Conservation (phyloP, 805 yeast genomes). For the Pichia deserticola region DNA sequence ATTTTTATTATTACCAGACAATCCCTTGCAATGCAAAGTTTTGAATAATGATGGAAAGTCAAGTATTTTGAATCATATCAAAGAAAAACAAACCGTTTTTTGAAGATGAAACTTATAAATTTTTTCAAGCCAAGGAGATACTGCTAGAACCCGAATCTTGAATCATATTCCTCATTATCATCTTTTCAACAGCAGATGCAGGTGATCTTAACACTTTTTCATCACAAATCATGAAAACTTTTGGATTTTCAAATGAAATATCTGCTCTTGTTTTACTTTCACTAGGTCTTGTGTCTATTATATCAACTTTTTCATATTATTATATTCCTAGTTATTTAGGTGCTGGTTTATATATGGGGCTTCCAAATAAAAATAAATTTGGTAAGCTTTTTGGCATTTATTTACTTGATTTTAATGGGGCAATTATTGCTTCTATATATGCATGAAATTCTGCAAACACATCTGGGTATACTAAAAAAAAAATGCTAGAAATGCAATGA, state of each 20-base stretch:
- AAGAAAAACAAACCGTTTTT: slow-evolving; percentile 27
- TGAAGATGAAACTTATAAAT: slow-evolving; percentile 24
- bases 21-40: slow-evolving; percentile 23
- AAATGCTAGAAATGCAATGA: slow-evolving; percentile 37
- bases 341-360: slow-evolving; percentile 18
- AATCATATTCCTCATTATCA: slow-evolving; percentile 15
- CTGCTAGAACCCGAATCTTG: slow-evolving; percentile 20
- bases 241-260: slow-evolving; percentile 25
- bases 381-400: slow-evolving; percentile 27
- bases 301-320: slow-evolving; percentile 16
- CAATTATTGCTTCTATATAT: slow-evolving; percentile 15
- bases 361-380: slow-evolving; percentile 21
- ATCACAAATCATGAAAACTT: slow-evolving; percentile 19
- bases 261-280: slow-evolving; percentile 29
- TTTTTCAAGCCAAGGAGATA: slow-evolving; percentile 21
- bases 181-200: slow-evolving; percentile 25
- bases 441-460: slow-evolving; percentile 29
- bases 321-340: slow-evolving; percentile 33
- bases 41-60: slow-evolving; percentile 31
- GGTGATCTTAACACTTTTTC: slow-evolving; percentile 25
- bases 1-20: slow-evolving; percentile 21
- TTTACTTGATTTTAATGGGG: slow-evolving; percentile 23
- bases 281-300: slow-evolving; percentile 26
- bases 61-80: slow-evolving; percentile 17
- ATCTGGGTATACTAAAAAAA: slow-evolving; percentile 46